Conservation (phyloP, 139 green algal genomes). For the Edaphochlamys debaryana region DNA sequence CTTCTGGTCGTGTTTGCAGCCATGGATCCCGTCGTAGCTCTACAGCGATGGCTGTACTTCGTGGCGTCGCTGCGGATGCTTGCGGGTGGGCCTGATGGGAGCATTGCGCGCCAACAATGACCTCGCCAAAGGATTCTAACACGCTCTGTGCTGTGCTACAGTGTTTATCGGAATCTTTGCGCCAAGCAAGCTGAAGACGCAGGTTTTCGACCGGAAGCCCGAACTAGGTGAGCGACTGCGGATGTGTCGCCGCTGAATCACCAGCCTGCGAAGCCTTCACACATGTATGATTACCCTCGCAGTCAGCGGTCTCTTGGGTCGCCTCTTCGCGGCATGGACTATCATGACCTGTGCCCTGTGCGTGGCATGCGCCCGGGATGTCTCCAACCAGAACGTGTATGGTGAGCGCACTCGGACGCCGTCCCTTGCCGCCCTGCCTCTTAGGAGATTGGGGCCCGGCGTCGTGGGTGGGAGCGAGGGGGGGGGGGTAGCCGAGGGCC, state of each 20-base stretch:
- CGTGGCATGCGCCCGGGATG: constrained; percentile 81
- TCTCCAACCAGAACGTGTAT: constrained; percentile 78
- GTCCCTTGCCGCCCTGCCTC: too few species aligned
- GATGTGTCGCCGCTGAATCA: too few species aligned
- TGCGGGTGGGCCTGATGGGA: constrained; percentile 76
- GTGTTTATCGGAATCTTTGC: constrained; percentile 81
- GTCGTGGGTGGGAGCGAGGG: too few species aligned
- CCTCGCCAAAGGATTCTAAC: too few species aligned
- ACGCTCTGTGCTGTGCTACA: too few species aligned
- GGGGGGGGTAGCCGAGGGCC: too few species aligned
- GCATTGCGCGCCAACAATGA: too few species aligned
- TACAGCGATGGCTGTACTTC: constrained; percentile 78
- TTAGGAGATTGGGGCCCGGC: too few species aligned
- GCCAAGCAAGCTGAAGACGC: constrained; percentile 67
- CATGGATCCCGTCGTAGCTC: constrained; percentile 14
- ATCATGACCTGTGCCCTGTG: constrained; percentile 83
- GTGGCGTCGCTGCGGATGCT: constrained; percentile 79
- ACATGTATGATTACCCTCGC: constrained; percentile 20
- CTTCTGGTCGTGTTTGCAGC: too few species aligned
- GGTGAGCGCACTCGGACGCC: too few species aligned
- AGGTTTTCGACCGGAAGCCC: constrained; percentile 77
- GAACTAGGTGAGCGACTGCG: constrained; percentile 59
- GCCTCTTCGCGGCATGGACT: constrained; percentile 89
- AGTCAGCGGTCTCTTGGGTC: constrained; percentile 83
- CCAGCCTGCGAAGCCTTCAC: too few species aligned